A percentile compares a stretch with the other conserved stretches of the same genome.
These are phyloP conservation scores for Pisolithus thermaeus DNA, from an alignment of 1,284 basidiomycete species.

Conservation along the genomic window DNA sequence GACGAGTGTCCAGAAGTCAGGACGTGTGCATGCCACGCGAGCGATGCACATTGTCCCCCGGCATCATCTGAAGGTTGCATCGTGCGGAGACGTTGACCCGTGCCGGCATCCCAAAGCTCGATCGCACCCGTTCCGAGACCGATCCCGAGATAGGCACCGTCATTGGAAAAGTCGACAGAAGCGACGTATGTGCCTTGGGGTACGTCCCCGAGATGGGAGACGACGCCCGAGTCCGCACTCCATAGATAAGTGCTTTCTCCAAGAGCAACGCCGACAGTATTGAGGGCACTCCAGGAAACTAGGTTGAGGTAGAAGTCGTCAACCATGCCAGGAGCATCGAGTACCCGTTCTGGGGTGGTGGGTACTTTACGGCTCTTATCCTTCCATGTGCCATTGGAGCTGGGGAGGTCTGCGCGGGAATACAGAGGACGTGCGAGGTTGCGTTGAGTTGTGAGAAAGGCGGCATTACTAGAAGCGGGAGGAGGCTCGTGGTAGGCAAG, in stretches of 20 bases:
- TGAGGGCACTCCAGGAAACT: constrained; percentile 83
- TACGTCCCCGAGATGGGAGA: constrained; percentile 71
- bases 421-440: constrained; percentile 70
- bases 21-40: constrained; percentile 85
- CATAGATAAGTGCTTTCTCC: constrained; percentile 84
- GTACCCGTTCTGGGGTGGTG: constrained; percentile 81
- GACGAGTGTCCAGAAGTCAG: constrained; percentile 86
- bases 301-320: constrained; percentile 99
- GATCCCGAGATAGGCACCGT: constrained; percentile 84
- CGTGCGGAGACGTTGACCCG: constrained; percentile 75
- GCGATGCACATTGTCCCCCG: constrained; percentile 65
- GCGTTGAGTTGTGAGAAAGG: constrained; percentile 64
- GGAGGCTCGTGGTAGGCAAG: constrained; percentile 76
- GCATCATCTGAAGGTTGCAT: constrained; percentile 52
- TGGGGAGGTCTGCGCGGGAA: constrained; percentile 54
- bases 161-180: constrained; percentile 80
- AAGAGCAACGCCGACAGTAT: constrained; percentile 85
- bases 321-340: constrained; percentile 92
- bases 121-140: constrained; percentile 84
- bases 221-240: constrained; percentile 87
- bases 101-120: constrained; percentile 94
- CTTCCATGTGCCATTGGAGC: constrained; percentile 55
- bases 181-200: constrained; percentile 73
- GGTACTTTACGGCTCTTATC: constrained; percentile 75
- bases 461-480: constrained; percentile 61